A percentile compares a stretch with the other conserved stretches of the same genome.
Conservation (phyloP, 116 monocot species). For the Posidonia oceanica region DNA sequence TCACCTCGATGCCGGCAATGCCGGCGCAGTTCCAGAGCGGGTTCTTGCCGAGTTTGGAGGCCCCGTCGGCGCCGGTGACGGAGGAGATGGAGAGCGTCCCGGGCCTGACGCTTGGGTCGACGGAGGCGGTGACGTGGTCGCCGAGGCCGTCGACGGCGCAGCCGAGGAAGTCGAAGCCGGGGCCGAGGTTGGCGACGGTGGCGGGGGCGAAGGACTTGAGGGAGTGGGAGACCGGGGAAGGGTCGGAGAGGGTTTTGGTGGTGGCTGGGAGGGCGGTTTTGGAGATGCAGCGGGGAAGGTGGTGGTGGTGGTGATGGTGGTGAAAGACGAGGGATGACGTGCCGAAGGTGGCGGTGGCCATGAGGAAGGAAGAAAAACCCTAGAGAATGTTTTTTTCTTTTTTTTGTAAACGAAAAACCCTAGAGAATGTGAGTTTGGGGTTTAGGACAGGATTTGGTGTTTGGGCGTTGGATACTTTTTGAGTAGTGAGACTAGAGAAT, state of each 20-base stretch:
- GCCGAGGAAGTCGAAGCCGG: constrained; percentile 97
- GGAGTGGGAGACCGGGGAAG: constrained; percentile 43
- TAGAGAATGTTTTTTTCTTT: too few relatives aligned
- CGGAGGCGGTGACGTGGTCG: constrained; percentile 62
- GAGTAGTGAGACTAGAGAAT: too few relatives aligned
- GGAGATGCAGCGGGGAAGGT: too few relatives aligned
- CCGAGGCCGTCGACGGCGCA: constrained; percentile 76
- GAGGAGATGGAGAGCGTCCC: constrained; percentile 59
- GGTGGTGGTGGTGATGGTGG: too few relatives aligned
- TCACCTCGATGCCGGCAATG: constrained; percentile 63
- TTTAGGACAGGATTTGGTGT: too few relatives aligned
- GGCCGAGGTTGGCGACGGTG: constrained; percentile 98
- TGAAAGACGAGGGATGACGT: too few relatives aligned
- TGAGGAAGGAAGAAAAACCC: too few relatives aligned
- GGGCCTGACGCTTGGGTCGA: constrained; percentile 44
- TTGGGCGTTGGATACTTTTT: too few relatives aligned
- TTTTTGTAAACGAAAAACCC: too few relatives aligned
- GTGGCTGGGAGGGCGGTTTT: too few relatives aligned
- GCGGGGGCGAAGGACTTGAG: constrained; percentile 84
- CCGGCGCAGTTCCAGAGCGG: constrained; percentile 92
- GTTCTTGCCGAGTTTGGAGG: constrained; percentile 46
- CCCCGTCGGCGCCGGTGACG: constrained; percentile 20
- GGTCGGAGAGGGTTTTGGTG: constrained; percentile 23
- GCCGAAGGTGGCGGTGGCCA: too few relatives aligned
- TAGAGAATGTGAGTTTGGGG: too few relatives aligned